Evolutionary conservation across 2,329 filamentous ascomycete species (phyloP).

Genomic region (Scytalidium sp.): DNA sequence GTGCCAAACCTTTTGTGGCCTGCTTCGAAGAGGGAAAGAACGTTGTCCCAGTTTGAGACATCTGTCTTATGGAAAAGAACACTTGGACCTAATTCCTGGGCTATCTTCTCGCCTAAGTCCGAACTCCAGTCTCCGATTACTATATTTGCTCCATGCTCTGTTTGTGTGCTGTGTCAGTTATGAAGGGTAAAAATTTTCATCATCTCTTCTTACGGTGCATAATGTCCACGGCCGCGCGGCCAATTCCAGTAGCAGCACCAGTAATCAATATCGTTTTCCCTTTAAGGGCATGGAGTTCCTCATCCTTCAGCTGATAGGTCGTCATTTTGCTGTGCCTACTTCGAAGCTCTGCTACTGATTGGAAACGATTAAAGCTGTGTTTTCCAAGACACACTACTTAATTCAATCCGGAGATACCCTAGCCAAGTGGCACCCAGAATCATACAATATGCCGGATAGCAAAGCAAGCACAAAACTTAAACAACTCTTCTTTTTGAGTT

Average conservation of each 20-base stretch:
- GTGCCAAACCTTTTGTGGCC: slow-evolving; percentile 13
- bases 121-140: slow-evolving; percentile 12
- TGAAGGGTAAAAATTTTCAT: neutral
- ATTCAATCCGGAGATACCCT: too few species aligned
- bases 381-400: too few species aligned
- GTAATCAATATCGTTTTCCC: slow-evolving; percentile 14
- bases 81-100: slow-evolving; percentile 9
- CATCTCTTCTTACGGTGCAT: slow-evolving; percentile 6
- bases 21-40: slow-evolving; percentile 16
- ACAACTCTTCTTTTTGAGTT: too few species aligned
- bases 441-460: too few species aligned
- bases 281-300: slow-evolving; percentile 5
- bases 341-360: too few species aligned
- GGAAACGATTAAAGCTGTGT: too few species aligned
- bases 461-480: too few species aligned
- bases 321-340: neutral
- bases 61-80: slow-evolving; percentile 15
- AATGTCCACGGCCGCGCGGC: slow-evolving; percentile 7
- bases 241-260: slow-evolving; percentile 15
- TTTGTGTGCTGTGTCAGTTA: neutral
- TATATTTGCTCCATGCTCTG: slow-evolving; percentile 7
- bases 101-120: slow-evolving; percentile 4
- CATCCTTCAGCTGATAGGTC: slow-evolving; percentile 1
- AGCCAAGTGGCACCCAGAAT: too few species aligned
- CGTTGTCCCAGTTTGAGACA: slow-evolving; percentile 14